Percentiles rank a stretch among this genome's conserved stretches.
Conservation (phyloP, 2,329 filamentous ascomycete genomes). For the Alternaria sp. region DNA sequence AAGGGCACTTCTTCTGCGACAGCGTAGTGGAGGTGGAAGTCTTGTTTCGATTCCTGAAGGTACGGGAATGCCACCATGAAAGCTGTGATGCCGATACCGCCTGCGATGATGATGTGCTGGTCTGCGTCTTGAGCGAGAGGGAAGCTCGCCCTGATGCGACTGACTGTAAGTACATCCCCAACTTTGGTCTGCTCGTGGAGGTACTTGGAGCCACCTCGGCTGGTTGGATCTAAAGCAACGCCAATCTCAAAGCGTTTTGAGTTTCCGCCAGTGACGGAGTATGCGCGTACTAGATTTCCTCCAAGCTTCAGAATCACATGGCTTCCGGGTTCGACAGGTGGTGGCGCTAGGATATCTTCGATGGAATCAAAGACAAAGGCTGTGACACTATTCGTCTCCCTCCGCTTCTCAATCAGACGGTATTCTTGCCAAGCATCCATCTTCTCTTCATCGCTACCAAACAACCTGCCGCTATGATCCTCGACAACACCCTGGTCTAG, state of each 20-base stretch:
- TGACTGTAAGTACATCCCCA: conserved; percentile 62
- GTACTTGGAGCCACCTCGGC: conserved; percentile 69
- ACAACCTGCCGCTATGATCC: conserved; percentile 39
- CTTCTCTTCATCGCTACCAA: conserved; percentile 34
- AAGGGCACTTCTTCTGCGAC: conserved; percentile 66
- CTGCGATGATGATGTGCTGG: conserved; percentile 70
- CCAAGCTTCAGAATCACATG: conserved; percentile 67
- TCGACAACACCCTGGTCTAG: conserved; percentile 58
- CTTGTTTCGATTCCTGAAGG: conserved; percentile 41
- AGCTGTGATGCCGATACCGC: conserved; percentile 73
- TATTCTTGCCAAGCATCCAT: conserved; percentile 51
- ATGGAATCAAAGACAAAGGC: conserved; percentile 64
- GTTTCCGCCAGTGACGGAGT: conserved; percentile 67
- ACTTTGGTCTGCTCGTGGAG: conserved; percentile 61
- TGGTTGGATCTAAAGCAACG: conserved; percentile 63
- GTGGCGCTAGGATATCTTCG: conserved; percentile 40
- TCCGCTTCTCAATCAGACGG: conserved; percentile 60
- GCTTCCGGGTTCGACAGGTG: conserved; percentile 57
- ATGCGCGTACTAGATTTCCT: conserved; percentile 65
- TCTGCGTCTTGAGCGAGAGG: conserved; percentile 59
- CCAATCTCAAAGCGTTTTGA: conserved; percentile 65
- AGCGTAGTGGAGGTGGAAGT: conserved; percentile 67
- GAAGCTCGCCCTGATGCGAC: conserved; percentile 62
- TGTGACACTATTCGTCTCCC: conserved; percentile 61
- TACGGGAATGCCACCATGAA: conserved; percentile 63